Base-by-base conservation (phyloP, 2,329 filamentous ascomycete species). In the Alternaria solani region DNA sequence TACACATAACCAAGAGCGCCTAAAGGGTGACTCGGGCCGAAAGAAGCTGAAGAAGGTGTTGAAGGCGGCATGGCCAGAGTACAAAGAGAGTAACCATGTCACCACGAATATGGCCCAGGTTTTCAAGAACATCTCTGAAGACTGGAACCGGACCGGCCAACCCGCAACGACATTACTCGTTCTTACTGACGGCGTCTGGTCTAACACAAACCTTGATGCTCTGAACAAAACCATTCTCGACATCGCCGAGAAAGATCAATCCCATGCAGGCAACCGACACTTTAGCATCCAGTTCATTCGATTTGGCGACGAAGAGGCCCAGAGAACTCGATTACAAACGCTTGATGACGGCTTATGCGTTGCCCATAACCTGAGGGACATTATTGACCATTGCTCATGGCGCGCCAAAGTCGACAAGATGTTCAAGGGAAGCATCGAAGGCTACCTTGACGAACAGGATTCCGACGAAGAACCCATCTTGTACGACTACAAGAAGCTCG, bases 261-360 rank as follows among this genome's bases (percentile, higher is more conserved):
- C 28, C 9, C 12, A 23, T 12, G 28, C 23, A 6, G 53, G 55
- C 8, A 47, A 54, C 0, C 62, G 68, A 0, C 57, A 57, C 36
- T 66, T 68, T 28, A 65, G 52, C 30, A 62, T 70, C 7, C 55
- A 59, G n/a, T 68, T 70, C 44, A 57, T 70, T 4, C 55, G 66
- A 11, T 64, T 70, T 43, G 66, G 58, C 6, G 57, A 66, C 11
- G 12, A 28, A 3, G 16, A 8, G 0, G 4, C 23, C 2, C 59
- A 42, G 6, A 57, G 30, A 32, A 16, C 0, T 18, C 43, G 26
- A 2, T 7, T 46, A 12, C 7, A 46, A 18, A 12, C 8, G 43
- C n/a, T 46, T 32, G 18, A 59, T 8, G 53, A 63, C n/a, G 16
- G 39, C 0, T 32, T 59, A 2, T 63, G 57, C 23, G 25, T 6